Evolutionary conservation across 257 asterid species (phyloP).

Genomic region (Solanum pinnatisectum): DNA sequence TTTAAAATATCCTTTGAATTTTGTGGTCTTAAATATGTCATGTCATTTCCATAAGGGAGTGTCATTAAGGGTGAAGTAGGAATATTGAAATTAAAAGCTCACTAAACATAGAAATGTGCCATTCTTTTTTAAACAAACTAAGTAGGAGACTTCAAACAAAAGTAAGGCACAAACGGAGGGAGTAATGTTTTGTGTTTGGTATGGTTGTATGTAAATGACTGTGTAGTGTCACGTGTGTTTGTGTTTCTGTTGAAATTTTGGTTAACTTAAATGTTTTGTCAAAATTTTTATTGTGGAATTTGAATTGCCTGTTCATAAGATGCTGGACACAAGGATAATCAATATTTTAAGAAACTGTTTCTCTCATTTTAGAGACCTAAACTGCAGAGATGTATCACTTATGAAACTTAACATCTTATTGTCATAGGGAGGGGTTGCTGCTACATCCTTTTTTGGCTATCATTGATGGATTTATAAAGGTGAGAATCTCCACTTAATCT

Average conservation of each 20-base stretch:
- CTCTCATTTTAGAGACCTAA: not conserved
- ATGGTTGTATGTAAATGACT: not conserved
- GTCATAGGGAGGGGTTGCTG: conserved; percentile 17
- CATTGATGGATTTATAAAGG: conserved; percentile 20
- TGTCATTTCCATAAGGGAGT: not conserved
- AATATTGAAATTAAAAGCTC: not conserved
- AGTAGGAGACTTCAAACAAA: not conserved
- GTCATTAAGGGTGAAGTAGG: not conserved
- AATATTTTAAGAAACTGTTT: not conserved
- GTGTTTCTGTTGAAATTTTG: not conserved
- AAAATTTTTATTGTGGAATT: not conserved
- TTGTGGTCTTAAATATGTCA: not conserved
- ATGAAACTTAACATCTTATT: not conserved
- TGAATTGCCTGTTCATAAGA: not conserved
- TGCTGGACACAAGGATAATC: not conserved
- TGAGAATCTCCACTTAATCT: conserved; percentile 4
- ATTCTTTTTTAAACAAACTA: not conserved
- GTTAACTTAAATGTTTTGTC: not conserved
- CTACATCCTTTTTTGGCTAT: not conserved
- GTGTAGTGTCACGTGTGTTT: not conserved
- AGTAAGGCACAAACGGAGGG: not conserved
- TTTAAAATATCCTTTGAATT: not conserved
- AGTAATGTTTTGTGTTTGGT: not conserved
- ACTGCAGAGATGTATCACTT: not conserved
- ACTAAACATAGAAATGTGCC: not conserved